These are phyloP conservation scores for Pleurotus sapidus DNA, from an alignment of 768 basidiomycete genomes.

Conservation along the genomic window DNA sequence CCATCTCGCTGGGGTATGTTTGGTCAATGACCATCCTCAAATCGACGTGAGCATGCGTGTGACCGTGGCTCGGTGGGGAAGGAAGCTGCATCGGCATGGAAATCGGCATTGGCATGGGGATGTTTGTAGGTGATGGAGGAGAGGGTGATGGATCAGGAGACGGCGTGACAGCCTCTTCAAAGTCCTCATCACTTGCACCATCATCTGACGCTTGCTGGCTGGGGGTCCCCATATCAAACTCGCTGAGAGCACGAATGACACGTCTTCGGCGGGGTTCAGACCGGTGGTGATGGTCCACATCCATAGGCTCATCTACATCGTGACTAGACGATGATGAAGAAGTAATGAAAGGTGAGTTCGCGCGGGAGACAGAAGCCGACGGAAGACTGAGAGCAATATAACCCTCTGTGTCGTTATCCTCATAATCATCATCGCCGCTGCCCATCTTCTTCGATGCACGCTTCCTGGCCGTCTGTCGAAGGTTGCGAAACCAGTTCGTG, in stretches of 20 bases:
- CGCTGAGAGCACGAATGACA: not conserved
- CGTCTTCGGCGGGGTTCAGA: constrained; percentile 10
- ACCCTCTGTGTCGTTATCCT: constrained; percentile 22
- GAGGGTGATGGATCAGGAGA: constrained; percentile 46
- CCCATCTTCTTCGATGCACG: constrained; percentile 52
- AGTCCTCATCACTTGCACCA: constrained; percentile 67
- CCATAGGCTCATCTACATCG: constrained; percentile 44
- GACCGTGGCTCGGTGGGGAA: constrained; percentile 4
- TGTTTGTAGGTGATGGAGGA: constrained; percentile 8
- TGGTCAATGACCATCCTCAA: constrained; percentile 33
- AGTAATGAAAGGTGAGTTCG: constrained; percentile 45
- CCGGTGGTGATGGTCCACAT: constrained; percentile 35
- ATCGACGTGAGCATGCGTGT: constrained; percentile 4
- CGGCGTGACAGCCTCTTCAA: constrained; percentile 72
- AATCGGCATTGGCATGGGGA: not conserved
- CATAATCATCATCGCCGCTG: constrained; percentile 44
- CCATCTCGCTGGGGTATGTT: constrained; percentile 43
- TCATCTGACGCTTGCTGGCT: constrained; percentile 43
- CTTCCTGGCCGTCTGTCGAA: constrained; percentile 78
- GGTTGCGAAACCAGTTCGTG: constrained; percentile 86
- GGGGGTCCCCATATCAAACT: constrained; percentile 18
- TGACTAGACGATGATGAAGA: constrained; percentile 46
- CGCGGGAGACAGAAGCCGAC: constrained; percentile 48
- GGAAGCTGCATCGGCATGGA: constrained; percentile 2
- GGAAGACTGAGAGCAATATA: constrained; percentile 22